These are phyloP conservation scores for Nicotiana knightiana DNA, from an alignment of 257 asterid genomes.

Conservation along the genomic window DNA sequence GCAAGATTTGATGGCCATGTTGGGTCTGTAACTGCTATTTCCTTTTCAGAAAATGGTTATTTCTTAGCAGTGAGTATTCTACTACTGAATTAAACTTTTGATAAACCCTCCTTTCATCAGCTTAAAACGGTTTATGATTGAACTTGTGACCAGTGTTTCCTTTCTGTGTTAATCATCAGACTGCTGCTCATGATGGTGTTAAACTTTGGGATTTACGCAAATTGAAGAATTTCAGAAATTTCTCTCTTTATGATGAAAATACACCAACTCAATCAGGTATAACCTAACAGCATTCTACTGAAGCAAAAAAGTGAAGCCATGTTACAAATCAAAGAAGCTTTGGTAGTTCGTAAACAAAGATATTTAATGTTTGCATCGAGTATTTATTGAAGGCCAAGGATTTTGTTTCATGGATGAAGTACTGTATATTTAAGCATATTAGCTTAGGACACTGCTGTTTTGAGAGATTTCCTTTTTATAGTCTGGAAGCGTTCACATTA, in stretches of 20 bases:
- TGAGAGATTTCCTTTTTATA: background rate
- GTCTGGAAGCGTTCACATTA: background rate
- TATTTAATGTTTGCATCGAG: background rate
- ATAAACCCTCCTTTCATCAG: background rate
- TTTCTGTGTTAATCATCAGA: conserved; percentile 42
- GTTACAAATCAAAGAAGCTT: background rate
- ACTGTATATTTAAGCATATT: background rate
- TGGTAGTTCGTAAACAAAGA: background rate
- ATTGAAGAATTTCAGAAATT: conserved; percentile 75
- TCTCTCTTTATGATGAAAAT: conserved; percentile 78
- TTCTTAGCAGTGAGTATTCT: conserved; percentile 75
- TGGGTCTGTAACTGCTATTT: conserved; percentile 81
- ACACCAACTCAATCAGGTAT: conserved; percentile 83
- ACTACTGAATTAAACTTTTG: background rate
- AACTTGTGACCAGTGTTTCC: background rate
- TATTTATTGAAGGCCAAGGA: background rate
- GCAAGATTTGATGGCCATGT: conserved; percentile 85
- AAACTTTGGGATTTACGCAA: conserved; percentile 97
- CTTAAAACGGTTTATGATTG: background rate
- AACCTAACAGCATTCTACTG: background rate
- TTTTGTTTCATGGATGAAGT: background rate
- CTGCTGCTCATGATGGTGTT: conserved; percentile 99
- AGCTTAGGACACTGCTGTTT: background rate
- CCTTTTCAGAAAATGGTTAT: conserved; percentile 98
- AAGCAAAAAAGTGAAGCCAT: background rate